Evolutionary conservation across 768 basidiomycete species (phyloP).

Genomic region (Podaxis sp.): DNA sequence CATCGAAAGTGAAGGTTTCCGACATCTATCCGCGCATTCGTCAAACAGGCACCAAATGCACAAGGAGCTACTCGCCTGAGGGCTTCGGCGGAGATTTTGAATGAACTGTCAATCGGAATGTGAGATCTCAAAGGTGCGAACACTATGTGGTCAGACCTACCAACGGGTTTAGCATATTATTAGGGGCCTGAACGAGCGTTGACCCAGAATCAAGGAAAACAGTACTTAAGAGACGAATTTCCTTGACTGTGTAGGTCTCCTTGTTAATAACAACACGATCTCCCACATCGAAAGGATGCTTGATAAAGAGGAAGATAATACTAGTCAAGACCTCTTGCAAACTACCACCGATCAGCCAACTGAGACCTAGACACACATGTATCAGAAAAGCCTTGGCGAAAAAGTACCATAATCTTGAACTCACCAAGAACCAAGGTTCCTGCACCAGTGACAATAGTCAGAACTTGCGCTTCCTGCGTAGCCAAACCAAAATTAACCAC

Average conservation of each 20-base stretch:
- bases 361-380: conserved; percentile 49
- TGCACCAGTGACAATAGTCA: conserved; percentile 73
- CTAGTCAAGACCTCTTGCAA: conserved; percentile 79
- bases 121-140: neutral
- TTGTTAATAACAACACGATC: conserved; percentile 62
- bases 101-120: conserved; percentile 49
- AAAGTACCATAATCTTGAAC: conserved; percentile 17
- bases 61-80: conserved; percentile 43
- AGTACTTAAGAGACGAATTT: conserved; percentile 82
- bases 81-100: conserved; percentile 69
- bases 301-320: conserved; percentile 91
- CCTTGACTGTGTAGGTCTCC: conserved; percentile 75
- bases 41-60: neutral
- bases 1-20: conserved; percentile 82
- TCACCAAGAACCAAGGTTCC: conserved; percentile 55
- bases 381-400: conserved; percentile 14
- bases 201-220: conserved; percentile 64
- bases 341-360: conserved; percentile 84
- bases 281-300: conserved; percentile 82
- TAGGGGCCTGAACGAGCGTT: conserved; percentile 70
- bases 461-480: conserved; percentile 67
- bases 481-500: conserved; percentile 8
- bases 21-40: conserved; percentile 50
- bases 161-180: conserved; percentile 55
- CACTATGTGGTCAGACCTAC: conserved; percentile 30